Evolutionary conservation across 1,139 yeast genomes (phyloP), one percentile per base, ranked within the genome.

Genomic region (Nematodospora anomalae): DNA sequence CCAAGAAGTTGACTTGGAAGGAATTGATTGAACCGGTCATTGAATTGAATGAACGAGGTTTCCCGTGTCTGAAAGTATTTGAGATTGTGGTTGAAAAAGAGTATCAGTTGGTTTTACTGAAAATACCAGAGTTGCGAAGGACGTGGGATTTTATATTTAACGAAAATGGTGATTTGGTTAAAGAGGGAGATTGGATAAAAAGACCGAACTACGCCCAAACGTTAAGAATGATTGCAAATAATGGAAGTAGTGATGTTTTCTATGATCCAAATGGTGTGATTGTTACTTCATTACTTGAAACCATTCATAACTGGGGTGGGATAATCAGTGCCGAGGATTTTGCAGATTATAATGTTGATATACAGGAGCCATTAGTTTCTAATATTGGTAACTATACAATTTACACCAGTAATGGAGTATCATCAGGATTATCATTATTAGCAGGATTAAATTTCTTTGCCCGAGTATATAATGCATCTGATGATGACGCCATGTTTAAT

Each of bases 241-340:
- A 83, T 53, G 97, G 97, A 1, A 76, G 86, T 22, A 74, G 76
- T 29, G 87, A 77, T 3, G 67, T 84, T 0, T 92, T 90, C 52
- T 92, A 92, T 55, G 95, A 89, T 49, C 88, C 95, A 0, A 50
- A 74, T 0, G 90, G 92, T 0, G 83, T 84, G n/a, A 79, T 87
- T 33, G 94, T 78, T 0, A 61, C 69, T 6, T 57, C 72, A 10
- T 62, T 86, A 51, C 80, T 79, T 3, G 45, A 55, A 3, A 55
- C 71, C 1, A 67, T 74, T 21, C 62, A 64, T 21, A 40, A 53
- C 7, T 57, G 71, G 28, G 86, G 86, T 8, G 96, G 96, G 0
- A 64, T 88, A 2, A 52, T 87, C 22, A 66, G 76, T 0, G 54
- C 58, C 0, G 64, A 73, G 9, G 98, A 92, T 57, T 84, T 92